A percentile compares a stretch with the other conserved stretches of the same genome.
These are phyloP conservation scores for Paragyromitra xinjiangensis DNA, from an alignment of 495 filamentous ascomycete species.

Conservation along the genomic window DNA sequence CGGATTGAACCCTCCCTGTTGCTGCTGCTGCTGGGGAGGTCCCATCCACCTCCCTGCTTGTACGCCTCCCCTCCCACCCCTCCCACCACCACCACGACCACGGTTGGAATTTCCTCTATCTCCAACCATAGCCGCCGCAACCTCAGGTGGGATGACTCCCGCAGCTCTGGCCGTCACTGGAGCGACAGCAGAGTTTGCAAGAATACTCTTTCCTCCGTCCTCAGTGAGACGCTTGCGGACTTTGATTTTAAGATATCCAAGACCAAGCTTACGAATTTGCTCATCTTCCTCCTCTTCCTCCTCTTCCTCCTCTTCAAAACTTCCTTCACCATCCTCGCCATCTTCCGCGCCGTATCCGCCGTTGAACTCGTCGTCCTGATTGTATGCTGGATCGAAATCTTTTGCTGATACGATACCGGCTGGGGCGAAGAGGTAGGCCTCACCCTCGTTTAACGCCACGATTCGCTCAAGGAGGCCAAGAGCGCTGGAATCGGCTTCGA, in stretches of 20 bases:
- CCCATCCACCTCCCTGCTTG: not conserved
- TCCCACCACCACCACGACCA: constrained; percentile 5
- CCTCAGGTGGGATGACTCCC: constrained; percentile 28
- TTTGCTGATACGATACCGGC: constrained; percentile 62
- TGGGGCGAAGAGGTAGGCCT: constrained; percentile 74
- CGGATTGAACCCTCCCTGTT: not conserved
- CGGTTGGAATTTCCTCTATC: constrained; percentile 1
- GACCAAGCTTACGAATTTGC: constrained; percentile 60
- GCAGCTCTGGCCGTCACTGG: not conserved
- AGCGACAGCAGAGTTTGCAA: constrained; percentile 51
- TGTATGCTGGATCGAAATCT: constrained; percentile 53
- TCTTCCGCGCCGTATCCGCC: not conserved
- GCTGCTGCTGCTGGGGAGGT: not conserved
- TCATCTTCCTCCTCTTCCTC: constrained; percentile 30
- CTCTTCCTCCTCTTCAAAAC: constrained; percentile 11
- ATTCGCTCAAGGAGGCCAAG: constrained; percentile 66
- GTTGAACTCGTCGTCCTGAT: not conserved
- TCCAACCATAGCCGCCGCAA: constrained; percentile 25
- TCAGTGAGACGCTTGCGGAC: constrained; percentile 65
- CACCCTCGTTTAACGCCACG: constrained; percentile 68
- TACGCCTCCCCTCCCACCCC: constrained; percentile 16
- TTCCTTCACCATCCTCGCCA: not conserved
- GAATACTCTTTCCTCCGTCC: constrained; percentile 68
- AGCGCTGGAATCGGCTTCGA: constrained; percentile 45
- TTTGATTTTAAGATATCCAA: constrained; percentile 64